A percentile compares a stretch with the other conserved stretches of the same genome.
These are phyloP conservation scores for Lycium barbarum DNA, from an alignment of 257 asterid genomes.

Conservation along the genomic window DNA sequence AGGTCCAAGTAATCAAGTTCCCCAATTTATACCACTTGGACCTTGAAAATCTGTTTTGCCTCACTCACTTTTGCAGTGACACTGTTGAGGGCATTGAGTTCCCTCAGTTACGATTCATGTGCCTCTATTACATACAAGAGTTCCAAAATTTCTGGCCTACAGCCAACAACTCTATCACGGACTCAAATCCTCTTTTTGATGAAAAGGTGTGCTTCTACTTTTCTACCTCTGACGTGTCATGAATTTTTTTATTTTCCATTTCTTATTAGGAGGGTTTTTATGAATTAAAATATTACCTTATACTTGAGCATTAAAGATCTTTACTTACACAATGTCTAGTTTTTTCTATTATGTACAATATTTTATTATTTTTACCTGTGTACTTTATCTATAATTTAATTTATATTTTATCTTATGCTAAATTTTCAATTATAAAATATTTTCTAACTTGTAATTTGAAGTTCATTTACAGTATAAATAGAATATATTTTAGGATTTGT, in stretches of 20 bases:
- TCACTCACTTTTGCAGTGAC: neutral
- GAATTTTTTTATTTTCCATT: too few relatives aligned
- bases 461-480: too few relatives aligned
- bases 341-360: neutral
- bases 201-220: neutral
- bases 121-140: neutral
- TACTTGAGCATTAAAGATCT: too few relatives aligned
- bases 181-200: neutral
- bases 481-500: too few relatives aligned
- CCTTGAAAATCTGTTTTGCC: rapidly evolving
- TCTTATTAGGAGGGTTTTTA: too few relatives aligned
- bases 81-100: conserved; percentile 17
- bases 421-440: too few relatives aligned
- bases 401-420: too few relatives aligned
- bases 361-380: too few relatives aligned
- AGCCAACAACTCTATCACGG: neutral
- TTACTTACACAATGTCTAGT: neutral
- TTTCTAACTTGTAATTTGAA: too few relatives aligned
- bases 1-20: neutral
- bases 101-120: neutral
- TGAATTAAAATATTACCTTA: too few relatives aligned
- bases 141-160: neutral
- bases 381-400: too few relatives aligned
- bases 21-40: neutral
- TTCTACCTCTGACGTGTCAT: too few relatives aligned